These are phyloP conservation scores for Nidularia pulvinata DNA, from an alignment of 768 basidiomycete genomes.

Conservation along the genomic window DNA sequence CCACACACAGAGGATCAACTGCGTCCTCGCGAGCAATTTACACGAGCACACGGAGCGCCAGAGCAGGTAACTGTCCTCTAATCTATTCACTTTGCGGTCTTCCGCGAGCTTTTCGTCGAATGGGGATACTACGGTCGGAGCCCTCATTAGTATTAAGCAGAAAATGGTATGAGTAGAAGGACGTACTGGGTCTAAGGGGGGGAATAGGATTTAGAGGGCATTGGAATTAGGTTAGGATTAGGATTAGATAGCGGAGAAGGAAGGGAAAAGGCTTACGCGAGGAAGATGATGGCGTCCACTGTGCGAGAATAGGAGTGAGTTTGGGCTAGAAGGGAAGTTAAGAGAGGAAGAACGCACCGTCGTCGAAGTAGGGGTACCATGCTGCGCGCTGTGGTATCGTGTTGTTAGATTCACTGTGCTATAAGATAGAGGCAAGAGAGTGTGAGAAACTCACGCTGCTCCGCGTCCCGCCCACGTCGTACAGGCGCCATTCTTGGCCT, in stretches of 20 bases:
- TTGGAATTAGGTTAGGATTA: background rate
- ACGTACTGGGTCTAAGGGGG: constrained; percentile 37
- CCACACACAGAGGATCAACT: constrained; percentile 47
- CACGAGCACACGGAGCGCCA: constrained; percentile 78
- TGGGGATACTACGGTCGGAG: constrained; percentile 54
- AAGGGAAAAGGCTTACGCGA: constrained; percentile 43
- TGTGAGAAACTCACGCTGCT: constrained; percentile 52
- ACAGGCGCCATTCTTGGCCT: constrained; percentile 77
- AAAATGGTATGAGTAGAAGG: background rate
- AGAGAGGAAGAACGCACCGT: constrained; percentile 35
- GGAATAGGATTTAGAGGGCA: background rate
- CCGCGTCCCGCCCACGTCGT: constrained; percentile 79
- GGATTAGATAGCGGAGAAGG: background rate
- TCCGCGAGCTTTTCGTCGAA: constrained; percentile 83
- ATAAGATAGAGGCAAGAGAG: background rate
- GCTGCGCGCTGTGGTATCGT: constrained; percentile 50
- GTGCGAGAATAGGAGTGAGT: constrained; percentile 5
- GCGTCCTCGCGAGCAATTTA: constrained; percentile 59
- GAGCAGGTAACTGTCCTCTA: constrained; percentile 76
- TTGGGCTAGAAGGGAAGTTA: background rate
- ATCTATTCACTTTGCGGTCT: constrained; percentile 65
- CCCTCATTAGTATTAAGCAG: no score
- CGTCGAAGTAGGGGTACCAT: constrained; percentile 85
- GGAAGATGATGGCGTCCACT: constrained; percentile 85
- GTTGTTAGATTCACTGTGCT: constrained; percentile 4